Evolutionary conservation across 2,329 filamentous ascomycete genomes (phyloP).

Genomic region (Hypoxylon sp.): DNA sequence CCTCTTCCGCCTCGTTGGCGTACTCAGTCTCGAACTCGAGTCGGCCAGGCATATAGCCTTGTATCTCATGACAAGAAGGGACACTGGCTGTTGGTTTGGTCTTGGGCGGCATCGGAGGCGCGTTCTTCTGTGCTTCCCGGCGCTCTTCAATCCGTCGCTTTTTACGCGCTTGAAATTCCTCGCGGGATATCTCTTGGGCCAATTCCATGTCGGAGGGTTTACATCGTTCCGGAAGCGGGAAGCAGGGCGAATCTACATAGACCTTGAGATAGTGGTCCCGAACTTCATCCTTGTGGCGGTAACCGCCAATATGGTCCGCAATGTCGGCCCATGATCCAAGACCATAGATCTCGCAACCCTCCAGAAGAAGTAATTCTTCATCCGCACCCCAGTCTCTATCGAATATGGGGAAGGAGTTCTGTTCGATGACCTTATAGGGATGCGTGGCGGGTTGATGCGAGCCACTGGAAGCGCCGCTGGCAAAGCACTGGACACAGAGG

Average conservation of each 20-base stretch:
- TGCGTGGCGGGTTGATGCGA: constrained; percentile 90
- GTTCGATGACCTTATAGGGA: constrained; percentile 93
- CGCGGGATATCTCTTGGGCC: constrained; percentile 84
- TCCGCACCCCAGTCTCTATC: constrained; percentile 96
- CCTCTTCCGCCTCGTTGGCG: constrained; percentile 97
- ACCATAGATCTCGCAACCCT: constrained; percentile 96
- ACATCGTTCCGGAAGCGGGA: constrained; percentile 89
- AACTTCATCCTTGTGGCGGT: constrained; percentile 94
- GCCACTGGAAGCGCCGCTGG: constrained; percentile 83
- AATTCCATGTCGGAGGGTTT: constrained; percentile 85
- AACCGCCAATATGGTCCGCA: constrained; percentile 97
- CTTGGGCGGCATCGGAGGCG: constrained; percentile 87
- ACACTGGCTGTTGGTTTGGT: constrained; percentile 97
- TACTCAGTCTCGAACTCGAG: constrained; percentile 98
- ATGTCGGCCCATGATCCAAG: constrained; percentile 98
- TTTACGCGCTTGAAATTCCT: constrained; percentile 93
- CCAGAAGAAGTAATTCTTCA: constrained; percentile 92
- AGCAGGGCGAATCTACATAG: constrained; percentile 85
- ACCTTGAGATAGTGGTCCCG: constrained; percentile 92
- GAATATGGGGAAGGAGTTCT: constrained; percentile 98
- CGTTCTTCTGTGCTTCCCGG: constrained; percentile 88
- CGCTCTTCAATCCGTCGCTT: constrained; percentile 94
- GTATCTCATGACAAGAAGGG: constrained; percentile 96
- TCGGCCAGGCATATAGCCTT: constrained; percentile 98
- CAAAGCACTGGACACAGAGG: constrained; percentile 95